Evolutionary conservation across 1,284 basidiomycete genomes (phyloP).

Genomic region (Tilletia caries): DNA sequence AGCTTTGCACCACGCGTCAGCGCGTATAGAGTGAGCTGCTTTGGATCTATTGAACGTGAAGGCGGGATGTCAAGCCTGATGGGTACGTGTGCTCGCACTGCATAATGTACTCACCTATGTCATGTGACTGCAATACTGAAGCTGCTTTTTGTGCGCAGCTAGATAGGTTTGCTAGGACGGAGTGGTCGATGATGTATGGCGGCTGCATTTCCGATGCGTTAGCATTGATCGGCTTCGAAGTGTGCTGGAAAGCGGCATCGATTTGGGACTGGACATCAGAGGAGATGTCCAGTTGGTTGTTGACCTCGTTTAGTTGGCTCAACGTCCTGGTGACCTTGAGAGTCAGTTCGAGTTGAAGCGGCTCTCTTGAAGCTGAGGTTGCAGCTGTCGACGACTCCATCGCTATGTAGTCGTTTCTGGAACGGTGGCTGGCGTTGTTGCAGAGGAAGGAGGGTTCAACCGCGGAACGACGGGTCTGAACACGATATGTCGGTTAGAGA

Average conservation of each 20-base stretch:
- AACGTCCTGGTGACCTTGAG: neutral
- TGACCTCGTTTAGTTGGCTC: neutral
- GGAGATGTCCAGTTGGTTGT: neutral
- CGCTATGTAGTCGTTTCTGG: too few relatives aligned
- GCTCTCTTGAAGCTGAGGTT: neutral
- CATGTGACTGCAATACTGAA: neutral
- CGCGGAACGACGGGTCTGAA: neutral
- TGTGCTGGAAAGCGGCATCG: too few relatives aligned
- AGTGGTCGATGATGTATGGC: neutral
- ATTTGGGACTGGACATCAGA: too few relatives aligned
- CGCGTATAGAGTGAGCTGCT: neutral
- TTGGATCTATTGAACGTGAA: neutral
- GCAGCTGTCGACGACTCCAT: neutral
- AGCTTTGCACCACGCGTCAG: neutral
- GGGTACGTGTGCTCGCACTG: neutral
- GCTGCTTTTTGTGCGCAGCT: neutral
- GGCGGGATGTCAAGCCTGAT: too few relatives aligned
- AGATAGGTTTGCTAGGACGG: neutral
- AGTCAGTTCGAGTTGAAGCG: neutral
- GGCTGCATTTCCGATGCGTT: neutral
- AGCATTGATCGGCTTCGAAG: too few relatives aligned
- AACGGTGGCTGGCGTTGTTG: too few relatives aligned
- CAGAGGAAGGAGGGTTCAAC: too few relatives aligned
- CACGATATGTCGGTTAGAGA: neutral
- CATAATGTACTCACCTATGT: neutral